Evolutionary conservation across 2,329 filamentous ascomycete species (phyloP).

Genomic region (Calonectria hongkongensis): DNA sequence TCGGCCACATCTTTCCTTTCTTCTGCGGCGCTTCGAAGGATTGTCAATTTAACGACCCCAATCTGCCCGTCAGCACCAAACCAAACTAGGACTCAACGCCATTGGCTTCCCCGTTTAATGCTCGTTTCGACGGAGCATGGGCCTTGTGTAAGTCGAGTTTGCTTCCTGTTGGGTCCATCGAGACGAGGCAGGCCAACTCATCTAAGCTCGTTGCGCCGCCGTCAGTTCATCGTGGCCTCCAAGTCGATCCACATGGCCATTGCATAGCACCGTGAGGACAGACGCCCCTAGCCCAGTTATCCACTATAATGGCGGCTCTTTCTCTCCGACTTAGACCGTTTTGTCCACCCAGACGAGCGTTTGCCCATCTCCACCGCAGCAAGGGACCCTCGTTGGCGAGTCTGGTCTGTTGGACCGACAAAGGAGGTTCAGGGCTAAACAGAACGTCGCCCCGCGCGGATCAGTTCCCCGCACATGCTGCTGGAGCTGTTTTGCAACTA

Average conservation of each 20-base stretch:
- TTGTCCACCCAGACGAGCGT: conserved; percentile 29
- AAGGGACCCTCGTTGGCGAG: conserved; percentile 30
- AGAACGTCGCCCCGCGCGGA: conserved; percentile 25
- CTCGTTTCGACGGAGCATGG: conserved; percentile 7
- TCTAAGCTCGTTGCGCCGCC: conserved; percentile 4
- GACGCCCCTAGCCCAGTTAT: conserved; percentile 10
- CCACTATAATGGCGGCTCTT: conserved; percentile 36
- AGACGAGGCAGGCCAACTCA: conserved; percentile 17
- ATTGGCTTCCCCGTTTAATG: conserved; percentile 22
- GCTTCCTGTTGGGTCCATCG: conserved; percentile 23
- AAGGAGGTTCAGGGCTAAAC: conserved; percentile 8
- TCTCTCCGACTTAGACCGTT: conserved; percentile 29
- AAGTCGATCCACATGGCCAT: conserved; percentile 35
- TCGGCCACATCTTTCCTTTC: conserved; percentile 33
- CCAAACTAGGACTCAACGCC: not conserved
- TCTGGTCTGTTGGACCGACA: conserved; percentile 11
- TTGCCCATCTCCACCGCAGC: conserved; percentile 27
- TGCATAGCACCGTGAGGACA: conserved; percentile 22
- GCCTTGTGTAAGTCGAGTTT: conserved; percentile 24
- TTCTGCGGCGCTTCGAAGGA: conserved; percentile 42
- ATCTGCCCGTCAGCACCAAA: conserved; percentile 30
- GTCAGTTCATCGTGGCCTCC: conserved; percentile 36
- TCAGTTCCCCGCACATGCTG: conserved; percentile 16
- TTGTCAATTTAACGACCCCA: conserved; percentile 34
- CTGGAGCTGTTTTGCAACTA: conserved; percentile 11